Conservation (phyloP, 805 yeast genomes). For the Debaryomyces castellii region DNA sequence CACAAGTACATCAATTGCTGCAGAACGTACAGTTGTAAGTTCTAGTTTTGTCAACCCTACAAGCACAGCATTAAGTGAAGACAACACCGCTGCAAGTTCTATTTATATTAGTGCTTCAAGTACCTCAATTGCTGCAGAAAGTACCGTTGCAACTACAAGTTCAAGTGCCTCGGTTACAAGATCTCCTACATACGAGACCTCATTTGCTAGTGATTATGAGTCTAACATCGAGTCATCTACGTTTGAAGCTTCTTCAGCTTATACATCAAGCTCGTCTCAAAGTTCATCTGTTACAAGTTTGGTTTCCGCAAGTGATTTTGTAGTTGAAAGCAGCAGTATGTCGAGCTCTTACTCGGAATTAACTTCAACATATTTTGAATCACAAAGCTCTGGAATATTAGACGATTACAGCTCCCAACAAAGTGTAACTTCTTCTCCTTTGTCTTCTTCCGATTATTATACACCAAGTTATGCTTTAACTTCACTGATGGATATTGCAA, state of each 20-base stretch:
- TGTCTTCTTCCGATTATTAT: background rate
- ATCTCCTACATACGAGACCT: background rate
- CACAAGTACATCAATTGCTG: background rate
- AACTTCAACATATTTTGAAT: background rate
- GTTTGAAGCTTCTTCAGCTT: too few species aligned
- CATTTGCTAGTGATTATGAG: constrained; percentile 1
- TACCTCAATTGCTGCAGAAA: background rate
- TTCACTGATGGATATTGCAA: background rate
- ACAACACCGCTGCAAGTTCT: background rate
- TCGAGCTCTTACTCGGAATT: background rate
- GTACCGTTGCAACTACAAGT: background rate
- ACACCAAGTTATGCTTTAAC: background rate
- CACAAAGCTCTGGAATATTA: background rate
- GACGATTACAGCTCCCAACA: background rate
- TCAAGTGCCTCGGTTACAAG: background rate
- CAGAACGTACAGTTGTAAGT: background rate
- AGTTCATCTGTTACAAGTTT: background rate
- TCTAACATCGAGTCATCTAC: background rate
- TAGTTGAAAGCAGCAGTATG: background rate
- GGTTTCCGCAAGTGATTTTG: background rate
- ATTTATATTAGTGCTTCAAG: background rate
- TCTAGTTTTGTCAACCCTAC: background rate
- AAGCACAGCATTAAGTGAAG: background rate
- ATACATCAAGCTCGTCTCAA: background rate
- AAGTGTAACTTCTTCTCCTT: background rate